Percentiles rank a stretch among this genome's conserved stretches.
These are phyloP conservation scores for Microsporum canis DNA, from an alignment of 2,329 filamentous ascomycete genomes.

Conservation along the genomic window DNA sequence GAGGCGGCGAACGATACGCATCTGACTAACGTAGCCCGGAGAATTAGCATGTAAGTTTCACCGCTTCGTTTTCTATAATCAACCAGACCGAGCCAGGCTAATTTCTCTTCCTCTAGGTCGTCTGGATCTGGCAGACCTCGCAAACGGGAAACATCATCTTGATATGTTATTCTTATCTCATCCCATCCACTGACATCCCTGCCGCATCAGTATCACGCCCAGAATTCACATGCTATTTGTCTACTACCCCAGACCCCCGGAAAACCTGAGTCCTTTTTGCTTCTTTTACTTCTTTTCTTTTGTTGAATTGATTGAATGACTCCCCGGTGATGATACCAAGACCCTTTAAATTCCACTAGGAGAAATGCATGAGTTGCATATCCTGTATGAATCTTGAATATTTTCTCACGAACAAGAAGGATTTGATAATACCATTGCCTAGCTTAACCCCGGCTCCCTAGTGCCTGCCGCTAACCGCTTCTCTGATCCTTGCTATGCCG, in stretches of 20 bases:
- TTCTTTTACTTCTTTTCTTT: background rate
- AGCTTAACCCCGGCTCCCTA: background rate
- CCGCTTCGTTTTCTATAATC: background rate
- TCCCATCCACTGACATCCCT: background rate
- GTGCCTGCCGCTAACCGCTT: background rate
- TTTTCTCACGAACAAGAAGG: background rate
- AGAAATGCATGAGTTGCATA: background rate
- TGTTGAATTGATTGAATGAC: constrained; percentile 4
- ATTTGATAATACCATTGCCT: background rate
- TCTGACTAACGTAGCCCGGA: constrained; percentile 72
- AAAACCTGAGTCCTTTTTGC: background rate
- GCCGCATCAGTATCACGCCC: background rate
- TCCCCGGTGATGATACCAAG: background rate
- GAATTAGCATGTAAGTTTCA: constrained; percentile 82
- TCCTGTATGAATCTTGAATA: background rate
- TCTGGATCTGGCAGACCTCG: constrained; percentile 29
- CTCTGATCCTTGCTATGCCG: background rate
- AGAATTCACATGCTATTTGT: background rate
- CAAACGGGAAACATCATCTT: constrained; percentile 22
- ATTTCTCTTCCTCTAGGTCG: constrained; percentile 22
- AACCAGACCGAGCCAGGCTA: background rate
- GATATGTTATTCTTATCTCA: background rate
- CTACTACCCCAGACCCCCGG: background rate
- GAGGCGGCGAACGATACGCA: constrained; percentile 89
- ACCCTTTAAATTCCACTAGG: background rate